Evolutionary conservation across 148 eudicot species (phyloP).

Genomic region (Heliosperma pusillum): DNA sequence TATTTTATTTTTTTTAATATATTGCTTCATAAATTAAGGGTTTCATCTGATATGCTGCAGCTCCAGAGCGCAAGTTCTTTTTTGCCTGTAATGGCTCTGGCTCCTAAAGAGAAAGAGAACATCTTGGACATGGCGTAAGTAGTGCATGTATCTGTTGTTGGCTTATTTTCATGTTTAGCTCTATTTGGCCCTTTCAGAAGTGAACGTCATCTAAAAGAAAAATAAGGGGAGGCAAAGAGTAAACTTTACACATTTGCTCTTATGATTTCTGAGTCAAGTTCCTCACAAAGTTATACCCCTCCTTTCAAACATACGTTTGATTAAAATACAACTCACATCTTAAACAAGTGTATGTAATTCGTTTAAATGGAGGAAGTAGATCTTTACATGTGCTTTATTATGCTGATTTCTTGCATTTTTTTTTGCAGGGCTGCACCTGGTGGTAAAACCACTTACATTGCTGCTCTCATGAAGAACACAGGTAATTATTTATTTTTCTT

Average conservation of each 20-base stretch:
- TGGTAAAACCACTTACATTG: slow-evolving; percentile 89
- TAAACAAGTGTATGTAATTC: too few species aligned
- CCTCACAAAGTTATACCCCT: background rate
- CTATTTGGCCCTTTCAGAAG: background rate
- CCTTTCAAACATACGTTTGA: too few species aligned
- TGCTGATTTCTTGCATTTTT: background rate
- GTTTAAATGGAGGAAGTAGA: too few species aligned
- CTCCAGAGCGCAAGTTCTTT: slow-evolving; percentile 88
- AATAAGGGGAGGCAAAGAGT: background rate
- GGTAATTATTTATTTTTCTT: slow-evolving; percentile 33
- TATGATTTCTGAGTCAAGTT: background rate
- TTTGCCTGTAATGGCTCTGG: slow-evolving; percentile 92
- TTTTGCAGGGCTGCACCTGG: slow-evolving; percentile 93
- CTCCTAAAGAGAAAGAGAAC: slow-evolving; percentile 87
- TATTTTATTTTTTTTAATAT: background rate
- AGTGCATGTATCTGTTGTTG: background rate
- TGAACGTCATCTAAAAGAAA: background rate
- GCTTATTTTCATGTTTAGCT: background rate
- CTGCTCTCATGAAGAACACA: slow-evolving; percentile 91
- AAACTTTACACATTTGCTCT: background rate
- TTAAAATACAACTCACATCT: too few species aligned
- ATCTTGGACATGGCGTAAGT: slow-evolving; percentile 94
- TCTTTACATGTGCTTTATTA: background rate
- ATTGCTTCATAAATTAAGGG: background rate
- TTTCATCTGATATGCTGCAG: slow-evolving; percentile 43